Percentiles rank a stretch among this genome's conserved stretches.
phyloP scores from a whole-genome alignment of 768 basidiomycete genomes.

The Hirschioporus abietinus region DNA sequence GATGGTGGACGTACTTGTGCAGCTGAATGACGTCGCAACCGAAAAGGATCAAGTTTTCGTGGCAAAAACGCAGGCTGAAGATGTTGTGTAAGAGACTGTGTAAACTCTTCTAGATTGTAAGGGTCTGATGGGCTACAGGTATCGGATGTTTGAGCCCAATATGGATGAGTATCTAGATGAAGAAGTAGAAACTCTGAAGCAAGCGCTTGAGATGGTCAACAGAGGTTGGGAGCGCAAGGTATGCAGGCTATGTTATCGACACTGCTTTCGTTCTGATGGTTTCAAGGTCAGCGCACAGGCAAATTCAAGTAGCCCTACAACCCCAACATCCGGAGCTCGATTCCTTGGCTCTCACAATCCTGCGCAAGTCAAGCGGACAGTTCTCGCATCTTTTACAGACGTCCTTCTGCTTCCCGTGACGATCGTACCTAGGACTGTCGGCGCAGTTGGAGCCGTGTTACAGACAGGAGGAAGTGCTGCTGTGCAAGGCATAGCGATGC shows the following conservation, averaged over 20 bases:
- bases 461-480: conserved; percentile 72
- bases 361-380: conserved; percentile 85
- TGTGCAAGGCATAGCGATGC: conserved; percentile 80
- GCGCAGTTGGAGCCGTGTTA: conserved; percentile 55
- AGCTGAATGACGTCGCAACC: conserved; percentile 23
- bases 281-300: conserved; percentile 15
- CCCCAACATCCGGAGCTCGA: conserved; percentile 32
- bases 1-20: conserved; percentile 71
- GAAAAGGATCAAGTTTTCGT: conserved; percentile 33
- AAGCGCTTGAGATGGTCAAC: conserved; percentile 67
- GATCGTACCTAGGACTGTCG: conserved; percentile 80
- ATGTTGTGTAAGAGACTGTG: conserved; percentile 60
- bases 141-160: conserved; percentile 90
- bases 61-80: conserved; percentile 57
- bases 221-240: conserved; percentile 79
- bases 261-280: conserved; percentile 7
- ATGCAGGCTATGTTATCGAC: conserved; percentile 15
- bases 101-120: neutral
- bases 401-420: conserved; percentile 90
- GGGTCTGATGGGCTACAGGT: conserved; percentile 38
- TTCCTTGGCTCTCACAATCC: conserved; percentile 87
- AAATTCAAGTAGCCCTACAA: conserved; percentile 7
- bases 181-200: conserved; percentile 80
- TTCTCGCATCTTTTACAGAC: conserved; percentile 87
- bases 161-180: conserved; percentile 99